A percentile compares a stretch with the other conserved stretches of the same genome.
Evolutionary conservation across 306 rosid genomes (phyloP).

Genomic region (Malus sylvestris): DNA sequence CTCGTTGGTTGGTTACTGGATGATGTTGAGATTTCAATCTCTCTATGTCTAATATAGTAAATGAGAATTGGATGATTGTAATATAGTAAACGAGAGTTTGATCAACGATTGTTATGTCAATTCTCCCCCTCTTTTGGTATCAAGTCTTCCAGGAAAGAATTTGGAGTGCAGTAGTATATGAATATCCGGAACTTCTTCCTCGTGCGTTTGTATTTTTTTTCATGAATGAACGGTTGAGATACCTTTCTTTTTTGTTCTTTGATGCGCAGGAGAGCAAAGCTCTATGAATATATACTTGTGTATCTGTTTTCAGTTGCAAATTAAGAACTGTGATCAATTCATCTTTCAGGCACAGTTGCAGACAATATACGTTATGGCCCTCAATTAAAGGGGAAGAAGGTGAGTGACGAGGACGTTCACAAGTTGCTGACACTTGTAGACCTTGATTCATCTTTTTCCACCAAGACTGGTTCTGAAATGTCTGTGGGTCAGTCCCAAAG

Average conservation of each 20-base stretch:
- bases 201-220: too few species aligned
- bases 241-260: too few species aligned
- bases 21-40: neutral
- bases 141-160: neutral
- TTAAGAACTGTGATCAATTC: neutral
- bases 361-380: constrained; percentile 86
- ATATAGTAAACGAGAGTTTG: neutral
- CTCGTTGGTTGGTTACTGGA: neutral
- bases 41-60: neutral
- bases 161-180: neutral
- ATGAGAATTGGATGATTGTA: neutral
- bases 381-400: constrained; percentile 50
- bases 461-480: constrained; percentile 54
- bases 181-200: too few species aligned
- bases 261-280: too few species aligned
- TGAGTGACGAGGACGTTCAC: constrained; percentile 55
- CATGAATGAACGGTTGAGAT: too few species aligned
- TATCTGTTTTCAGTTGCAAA: neutral
- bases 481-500: constrained; percentile 96
- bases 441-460: constrained; percentile 58
- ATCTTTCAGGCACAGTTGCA: constrained; percentile 67
- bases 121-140: neutral
- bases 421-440: constrained; percentile 70
- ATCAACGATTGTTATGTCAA: neutral
- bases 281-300: neutral